phyloP scores from a whole-genome alignment of 257 asterid species.

The Plantago major region DNA sequence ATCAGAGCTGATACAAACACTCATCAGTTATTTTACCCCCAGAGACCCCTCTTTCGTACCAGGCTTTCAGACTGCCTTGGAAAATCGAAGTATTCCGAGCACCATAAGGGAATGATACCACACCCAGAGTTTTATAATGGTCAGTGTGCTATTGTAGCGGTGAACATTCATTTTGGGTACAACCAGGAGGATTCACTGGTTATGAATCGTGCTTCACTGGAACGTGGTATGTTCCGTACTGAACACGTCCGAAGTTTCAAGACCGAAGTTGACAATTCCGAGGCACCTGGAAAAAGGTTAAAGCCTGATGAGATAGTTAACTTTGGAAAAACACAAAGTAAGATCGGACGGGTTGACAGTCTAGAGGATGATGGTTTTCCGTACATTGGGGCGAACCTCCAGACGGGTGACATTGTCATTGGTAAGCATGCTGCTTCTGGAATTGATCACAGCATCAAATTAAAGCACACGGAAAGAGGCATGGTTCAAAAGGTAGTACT shows the following conservation, averaged over 20 bases:
- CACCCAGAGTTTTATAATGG: constrained; percentile 87
- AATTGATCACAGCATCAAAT: constrained; percentile 70
- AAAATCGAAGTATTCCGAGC: constrained; percentile 39
- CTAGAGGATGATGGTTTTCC: constrained; percentile 97
- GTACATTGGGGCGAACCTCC: constrained; percentile 76
- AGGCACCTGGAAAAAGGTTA: constrained; percentile 37
- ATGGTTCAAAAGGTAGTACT: constrained; percentile 89
- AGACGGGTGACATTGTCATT: constrained; percentile 81
- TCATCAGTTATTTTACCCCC: constrained; percentile 87
- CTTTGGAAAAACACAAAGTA: constrained; percentile 79
- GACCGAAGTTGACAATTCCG: constrained; percentile 64
- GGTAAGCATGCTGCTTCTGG: constrained; percentile 86
- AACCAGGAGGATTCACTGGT: constrained; percentile 96
- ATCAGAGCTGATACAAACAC: constrained; percentile 70
- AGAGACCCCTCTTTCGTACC: constrained; percentile 74
- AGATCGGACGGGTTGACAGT: constrained; percentile 82
- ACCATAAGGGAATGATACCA: constrained; percentile 60
- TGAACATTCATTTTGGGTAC: constrained; percentile 87
- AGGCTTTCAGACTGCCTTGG: constrained; percentile 82
- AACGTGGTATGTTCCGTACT: constrained; percentile 92
- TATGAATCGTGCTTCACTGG: constrained; percentile 88
- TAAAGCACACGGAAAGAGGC: constrained; percentile 91
- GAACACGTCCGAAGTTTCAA: constrained; percentile 85
- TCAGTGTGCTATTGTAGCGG: constrained; percentile 90
- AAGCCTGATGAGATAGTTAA: constrained; percentile 50